Base-by-base conservation (phyloP, 768 basidiomycete species). In the Mycena floridula region DNA sequence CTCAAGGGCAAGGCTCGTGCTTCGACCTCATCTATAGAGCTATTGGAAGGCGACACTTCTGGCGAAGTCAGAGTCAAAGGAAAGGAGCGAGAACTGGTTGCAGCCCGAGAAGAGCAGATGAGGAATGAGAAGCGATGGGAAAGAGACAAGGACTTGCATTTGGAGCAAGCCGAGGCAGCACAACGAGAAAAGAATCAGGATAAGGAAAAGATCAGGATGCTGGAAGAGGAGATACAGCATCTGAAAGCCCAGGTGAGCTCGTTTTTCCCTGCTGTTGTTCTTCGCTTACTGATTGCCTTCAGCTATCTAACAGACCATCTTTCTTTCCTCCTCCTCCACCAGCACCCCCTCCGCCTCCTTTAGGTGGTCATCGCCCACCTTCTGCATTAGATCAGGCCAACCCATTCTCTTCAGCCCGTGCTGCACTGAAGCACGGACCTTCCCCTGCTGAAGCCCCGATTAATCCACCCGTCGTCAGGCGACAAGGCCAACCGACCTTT, bases 381-480 rank as follows among this genome's bases (percentile, higher is more conserved):
- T 45, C 51, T 32, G 40, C 53, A 7, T 43, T 54, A 45, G 68
- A 48, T 53, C 55, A 53, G 49, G 55, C 43, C 45, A 65, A 26
- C 50, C 69, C 81, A 32, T 82, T 86, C 44, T 64, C 72, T 3
- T 66, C 72, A 20, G 80, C 77, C 3, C 81, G 87, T 3, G 82
- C 87, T n/a, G 68, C 77, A 12, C 68, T 89, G 18, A 82, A 81
- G 41, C 77, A 70, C 22, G 71, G 73, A 5, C 69, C 65, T 1
- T 55, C 65, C 1, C 85, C 85, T 0, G 64, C 73, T 15, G 85
- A 87, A 58, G 78, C 77, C 0, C 81, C 85, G 1, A 87, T 87
- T 43, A 85, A 84, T 52, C 64, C 69, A 15, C 55, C 62, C 12
- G 49, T 56, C 1, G n/a, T n/a, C n/a, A 70, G 67, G 27, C 75